Conservation (phyloP, 2,329 filamentous ascomycete species). For the Camptophora hylomeconis region DNA sequence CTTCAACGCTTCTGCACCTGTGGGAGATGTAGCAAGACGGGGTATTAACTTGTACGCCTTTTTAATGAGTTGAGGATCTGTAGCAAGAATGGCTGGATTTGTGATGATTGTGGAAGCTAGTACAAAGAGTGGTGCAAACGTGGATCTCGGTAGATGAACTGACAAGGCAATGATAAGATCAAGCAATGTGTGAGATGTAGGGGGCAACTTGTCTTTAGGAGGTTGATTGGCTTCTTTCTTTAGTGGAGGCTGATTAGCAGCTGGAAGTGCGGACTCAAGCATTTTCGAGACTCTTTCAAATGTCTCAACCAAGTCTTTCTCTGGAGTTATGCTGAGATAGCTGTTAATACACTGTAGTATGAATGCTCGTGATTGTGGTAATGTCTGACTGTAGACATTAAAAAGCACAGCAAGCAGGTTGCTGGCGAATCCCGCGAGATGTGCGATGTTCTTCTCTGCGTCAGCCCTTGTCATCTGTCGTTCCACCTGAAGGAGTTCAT, state of each 20-base stretch:
- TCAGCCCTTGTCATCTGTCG: conserved; percentile 62
- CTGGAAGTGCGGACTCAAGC: conserved; percentile 58
- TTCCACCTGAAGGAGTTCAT: conserved; percentile 63
- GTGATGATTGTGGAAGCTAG: conserved; percentile 75
- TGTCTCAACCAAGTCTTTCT: conserved; percentile 67
- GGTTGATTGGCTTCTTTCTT: conserved; percentile 46
- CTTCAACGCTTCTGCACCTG: conserved; percentile 60
- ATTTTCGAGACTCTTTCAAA: conserved; percentile 78
- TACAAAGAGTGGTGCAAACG: conserved; percentile 72
- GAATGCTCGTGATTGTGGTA: conserved; percentile 80
- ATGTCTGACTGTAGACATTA: conserved; percentile 94
- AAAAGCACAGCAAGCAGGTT: conserved; percentile 95
- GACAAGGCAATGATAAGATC: conserved; percentile 94
- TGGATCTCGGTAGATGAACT: conserved; percentile 76
- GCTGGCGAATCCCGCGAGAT: conserved; percentile 64
- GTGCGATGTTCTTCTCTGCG: conserved; percentile 67
- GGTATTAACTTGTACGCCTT: conserved; percentile 98
- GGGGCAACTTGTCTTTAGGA: conserved; percentile 65
- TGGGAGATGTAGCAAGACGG: conserved; percentile 67
- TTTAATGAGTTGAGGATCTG: conserved; percentile 87
- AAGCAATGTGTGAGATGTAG: conserved; percentile 88
- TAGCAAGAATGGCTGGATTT: conserved; percentile 43
- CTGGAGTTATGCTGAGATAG: conserved; percentile 77
- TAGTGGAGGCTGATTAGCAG: conserved; percentile 48
- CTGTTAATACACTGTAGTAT: conserved; percentile 92